Percentiles rank a stretch among this genome's conserved stretches.
Evolutionary conservation across 495 filamentous ascomycete genomes (phyloP).

Genomic region (Tuber indicum): DNA sequence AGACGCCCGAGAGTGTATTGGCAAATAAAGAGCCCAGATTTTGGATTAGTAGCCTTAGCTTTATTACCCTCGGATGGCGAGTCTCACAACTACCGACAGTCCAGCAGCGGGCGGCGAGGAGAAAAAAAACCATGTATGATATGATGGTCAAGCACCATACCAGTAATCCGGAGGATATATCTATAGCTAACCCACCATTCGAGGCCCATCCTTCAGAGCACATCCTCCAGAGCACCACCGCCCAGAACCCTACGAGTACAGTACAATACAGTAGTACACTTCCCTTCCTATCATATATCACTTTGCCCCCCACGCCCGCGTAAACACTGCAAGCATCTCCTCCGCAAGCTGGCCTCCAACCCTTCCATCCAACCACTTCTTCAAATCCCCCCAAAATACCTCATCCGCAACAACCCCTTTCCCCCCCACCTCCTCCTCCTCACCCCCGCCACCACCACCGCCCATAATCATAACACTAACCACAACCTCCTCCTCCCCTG

Average conservation of each 20-base stretch:
- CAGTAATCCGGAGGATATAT: neutral
- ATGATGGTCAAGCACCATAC: neutral
- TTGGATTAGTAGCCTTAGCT: neutral
- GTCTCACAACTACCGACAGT: neutral
- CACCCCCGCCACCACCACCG: slow-evolving; percentile 47
- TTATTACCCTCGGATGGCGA: too few species aligned
- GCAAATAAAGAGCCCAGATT: neutral
- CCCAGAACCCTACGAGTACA: neutral
- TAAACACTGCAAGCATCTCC: slow-evolving; percentile 61
- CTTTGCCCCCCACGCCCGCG: slow-evolving; percentile 56
- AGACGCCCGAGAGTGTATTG: neutral
- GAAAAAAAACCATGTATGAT: neutral
- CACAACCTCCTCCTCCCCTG: slow-evolving; percentile 54
- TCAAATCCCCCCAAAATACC: slow-evolving; percentile 48
- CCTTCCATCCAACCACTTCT: slow-evolving; percentile 54
- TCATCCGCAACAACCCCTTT: slow-evolving; percentile 42
- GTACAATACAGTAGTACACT: neutral
- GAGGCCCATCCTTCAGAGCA: neutral
- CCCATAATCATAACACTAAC: slow-evolving; percentile 84
- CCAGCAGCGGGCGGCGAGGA: neutral
- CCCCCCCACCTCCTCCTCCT: slow-evolving; percentile 31
- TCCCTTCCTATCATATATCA: slow-evolving; percentile 14
- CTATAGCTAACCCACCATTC: neutral
- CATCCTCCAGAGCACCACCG: neutral
- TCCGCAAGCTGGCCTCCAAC: slow-evolving; percentile 63